These are phyloP conservation scores for Paraconiothyrium sp. DNA, from an alignment of 2,329 filamentous ascomycete species.

Conservation along the genomic window DNA sequence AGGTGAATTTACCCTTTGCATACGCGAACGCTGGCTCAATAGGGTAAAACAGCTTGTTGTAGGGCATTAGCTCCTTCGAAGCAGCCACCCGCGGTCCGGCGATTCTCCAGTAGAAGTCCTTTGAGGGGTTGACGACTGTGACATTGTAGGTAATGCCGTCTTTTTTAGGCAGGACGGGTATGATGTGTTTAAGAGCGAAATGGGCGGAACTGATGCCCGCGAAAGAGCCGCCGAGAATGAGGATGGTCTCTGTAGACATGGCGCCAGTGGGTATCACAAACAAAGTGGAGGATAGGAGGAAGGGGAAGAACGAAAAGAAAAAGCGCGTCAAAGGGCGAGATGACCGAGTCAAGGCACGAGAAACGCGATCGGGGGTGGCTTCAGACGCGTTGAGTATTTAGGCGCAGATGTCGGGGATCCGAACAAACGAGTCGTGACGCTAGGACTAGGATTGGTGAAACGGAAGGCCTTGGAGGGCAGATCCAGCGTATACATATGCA, in stretches of 20 bases:
- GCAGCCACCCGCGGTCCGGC: conserved; percentile 63
- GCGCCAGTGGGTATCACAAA: conserved; percentile 20
- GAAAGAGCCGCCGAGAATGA: conserved; percentile 49
- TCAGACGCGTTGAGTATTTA: conserved; percentile 7
- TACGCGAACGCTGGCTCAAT: conserved; percentile 65
- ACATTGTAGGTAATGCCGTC: conserved; percentile 59
- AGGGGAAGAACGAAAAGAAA: neutral
- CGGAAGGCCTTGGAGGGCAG: neutral
- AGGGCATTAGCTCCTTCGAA: conserved; percentile 59
- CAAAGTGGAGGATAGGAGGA: conserved; percentile 17
- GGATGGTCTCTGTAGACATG: conserved; percentile 48
- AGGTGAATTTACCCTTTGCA: conserved; percentile 57
- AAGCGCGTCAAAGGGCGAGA: neutral
- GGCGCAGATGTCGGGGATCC: conserved; percentile 4
- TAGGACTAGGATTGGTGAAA: neutral
- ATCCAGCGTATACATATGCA: neutral
- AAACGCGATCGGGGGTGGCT: neutral
- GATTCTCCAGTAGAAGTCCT: conserved; percentile 64
- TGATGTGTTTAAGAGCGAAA: conserved; percentile 45
- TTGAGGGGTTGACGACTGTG: conserved; percentile 64
- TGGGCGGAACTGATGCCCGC: conserved; percentile 49
- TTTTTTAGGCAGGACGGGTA: conserved; percentile 48
- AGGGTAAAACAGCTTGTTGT: conserved; percentile 61
- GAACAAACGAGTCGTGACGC: conserved; percentile 8
- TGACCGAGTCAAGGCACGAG: conserved; percentile 5